These are phyloP conservation scores for Lasiodiplodia citricola DNA, from an alignment of 2,329 filamentous ascomycete genomes.

Conservation along the genomic window DNA sequence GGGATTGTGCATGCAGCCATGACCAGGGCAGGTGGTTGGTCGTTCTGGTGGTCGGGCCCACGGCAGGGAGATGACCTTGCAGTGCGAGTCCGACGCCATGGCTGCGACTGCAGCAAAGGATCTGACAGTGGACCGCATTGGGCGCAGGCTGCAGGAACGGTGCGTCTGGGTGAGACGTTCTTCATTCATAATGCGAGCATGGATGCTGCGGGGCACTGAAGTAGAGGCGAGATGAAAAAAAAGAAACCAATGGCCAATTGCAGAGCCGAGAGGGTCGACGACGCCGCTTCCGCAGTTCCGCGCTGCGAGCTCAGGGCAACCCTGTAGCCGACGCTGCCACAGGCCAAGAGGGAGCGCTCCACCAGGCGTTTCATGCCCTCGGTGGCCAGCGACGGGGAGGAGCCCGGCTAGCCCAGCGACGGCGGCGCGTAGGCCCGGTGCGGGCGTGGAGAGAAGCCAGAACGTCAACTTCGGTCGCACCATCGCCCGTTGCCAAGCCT, in stretches of 20 bases:
- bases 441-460: not conserved
- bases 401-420: not conserved
- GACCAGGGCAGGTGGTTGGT: not conserved
- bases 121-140: constrained; percentile 1
- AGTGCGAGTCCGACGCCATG: constrained; percentile 10
- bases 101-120: constrained; percentile 11
- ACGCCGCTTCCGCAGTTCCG: constrained; percentile 20
- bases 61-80: constrained; percentile 8
- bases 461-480: not conserved
- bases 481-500: constrained; percentile 17
- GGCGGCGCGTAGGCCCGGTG: not conserved
- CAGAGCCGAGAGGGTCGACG: constrained; percentile 2
- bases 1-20: constrained; percentile 7
- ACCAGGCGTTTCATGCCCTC: constrained; percentile 18
- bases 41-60: constrained; percentile 10
- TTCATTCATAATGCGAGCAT: constrained; percentile 9
- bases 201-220: constrained; percentile 11
- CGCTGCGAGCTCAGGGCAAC: constrained; percentile 14
- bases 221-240: constrained; percentile 20
- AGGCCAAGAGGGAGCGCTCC: constrained; percentile 12
- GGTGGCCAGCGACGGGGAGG: not conserved
- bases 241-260: constrained; percentile 7
- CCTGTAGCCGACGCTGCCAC: constrained; percentile 12
- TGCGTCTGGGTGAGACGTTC: constrained; percentile 10
- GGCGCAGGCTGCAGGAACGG: constrained; percentile 12